Percentiles rank a stretch among this genome's conserved stretches.
phyloP scores from a whole-genome alignment of 305 asterid species.

The Fraxinus xanthoxyloides region DNA sequence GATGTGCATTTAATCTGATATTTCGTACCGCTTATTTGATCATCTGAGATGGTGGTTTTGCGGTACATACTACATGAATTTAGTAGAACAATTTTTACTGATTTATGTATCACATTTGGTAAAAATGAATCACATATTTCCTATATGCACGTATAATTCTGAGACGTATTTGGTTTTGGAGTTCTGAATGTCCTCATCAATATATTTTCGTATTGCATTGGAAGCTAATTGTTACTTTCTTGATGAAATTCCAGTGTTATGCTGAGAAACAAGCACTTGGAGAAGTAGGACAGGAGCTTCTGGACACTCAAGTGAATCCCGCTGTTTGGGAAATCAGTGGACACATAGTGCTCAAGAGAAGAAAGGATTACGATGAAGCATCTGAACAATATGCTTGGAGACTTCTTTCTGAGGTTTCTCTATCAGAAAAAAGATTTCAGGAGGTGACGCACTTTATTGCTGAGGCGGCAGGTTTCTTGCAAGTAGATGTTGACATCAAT shows the following conservation, averaged over 20 bases:
- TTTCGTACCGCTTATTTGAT: background rate
- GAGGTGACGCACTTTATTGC: conserved; percentile 33
- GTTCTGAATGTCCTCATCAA: background rate
- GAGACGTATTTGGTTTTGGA: background rate
- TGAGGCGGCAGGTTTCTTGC: conserved; percentile 39
- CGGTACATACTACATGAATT: background rate
- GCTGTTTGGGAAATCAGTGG: conserved; percentile 80
- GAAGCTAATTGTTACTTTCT: background rate
- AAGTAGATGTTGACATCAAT: conserved; percentile 23
- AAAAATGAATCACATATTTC: background rate
- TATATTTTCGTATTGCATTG: background rate
- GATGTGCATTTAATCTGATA: background rate
- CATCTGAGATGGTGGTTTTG: background rate
- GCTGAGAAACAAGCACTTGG: conserved; percentile 66
- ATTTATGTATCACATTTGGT: background rate
- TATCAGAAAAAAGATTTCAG: conserved; percentile 45
- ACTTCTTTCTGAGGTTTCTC: conserved; percentile 60
- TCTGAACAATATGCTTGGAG: conserved; percentile 55
- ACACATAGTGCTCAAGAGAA: conserved; percentile 62
- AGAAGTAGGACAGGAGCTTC: conserved; percentile 46
- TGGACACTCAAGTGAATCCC: conserved; percentile 67
- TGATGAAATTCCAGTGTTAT: conserved; percentile 42
- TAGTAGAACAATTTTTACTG: background rate
- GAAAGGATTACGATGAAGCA: conserved; percentile 56
- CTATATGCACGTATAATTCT: background rate